Evolutionary conservation across 768 basidiomycete genomes (phyloP).

Genomic region (Kwoniella sp.): DNA sequence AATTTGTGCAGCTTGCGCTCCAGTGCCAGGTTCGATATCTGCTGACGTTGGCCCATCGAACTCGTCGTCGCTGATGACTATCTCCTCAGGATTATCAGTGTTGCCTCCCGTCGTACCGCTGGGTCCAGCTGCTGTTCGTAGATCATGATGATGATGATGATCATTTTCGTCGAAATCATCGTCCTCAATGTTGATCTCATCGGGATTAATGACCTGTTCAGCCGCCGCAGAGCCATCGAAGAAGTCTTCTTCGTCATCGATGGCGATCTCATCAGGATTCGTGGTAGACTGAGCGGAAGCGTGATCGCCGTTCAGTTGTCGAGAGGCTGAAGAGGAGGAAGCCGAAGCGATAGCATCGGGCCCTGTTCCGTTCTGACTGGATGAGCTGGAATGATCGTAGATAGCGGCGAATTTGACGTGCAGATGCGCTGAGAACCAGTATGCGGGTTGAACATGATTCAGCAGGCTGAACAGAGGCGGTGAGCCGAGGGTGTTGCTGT

Average conservation of each 20-base stretch:
- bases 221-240: slow-evolving; percentile 11
- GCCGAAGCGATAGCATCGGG: not conserved
- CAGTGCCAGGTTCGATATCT: not conserved
- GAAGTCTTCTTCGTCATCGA: slow-evolving; percentile 35
- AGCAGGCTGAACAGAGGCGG: slow-evolving; percentile 82
- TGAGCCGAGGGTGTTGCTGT: slow-evolving; percentile 73
- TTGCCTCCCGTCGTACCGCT: not conserved
- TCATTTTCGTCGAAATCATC: slow-evolving; percentile 31
- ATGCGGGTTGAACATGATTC: slow-evolving; percentile 68
- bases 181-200: slow-evolving; percentile 48
- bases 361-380: not conserved
- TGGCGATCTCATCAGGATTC: slow-evolving; percentile 54
- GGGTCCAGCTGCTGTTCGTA: not conserved
- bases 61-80: slow-evolving; percentile 36
- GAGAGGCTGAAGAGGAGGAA: too few relatives aligned
- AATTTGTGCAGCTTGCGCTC: not conserved
- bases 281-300: not conserved
- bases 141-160: not conserved
- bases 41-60: slow-evolving; percentile 21
- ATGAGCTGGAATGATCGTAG: slow-evolving; percentile 41
- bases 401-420: slow-evolving; percentile 83
- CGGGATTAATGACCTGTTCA: slow-evolving; percentile 34
- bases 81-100: slow-evolving; percentile 40
- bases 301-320: too few relatives aligned
- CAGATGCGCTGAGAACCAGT: slow-evolving; percentile 94